A percentile compares a stretch with the other conserved stretches of the same genome.
phyloP scores from a whole-genome alignment of 1,284 basidiomycete genomes.

The Coriolopsis trogii region DNA sequence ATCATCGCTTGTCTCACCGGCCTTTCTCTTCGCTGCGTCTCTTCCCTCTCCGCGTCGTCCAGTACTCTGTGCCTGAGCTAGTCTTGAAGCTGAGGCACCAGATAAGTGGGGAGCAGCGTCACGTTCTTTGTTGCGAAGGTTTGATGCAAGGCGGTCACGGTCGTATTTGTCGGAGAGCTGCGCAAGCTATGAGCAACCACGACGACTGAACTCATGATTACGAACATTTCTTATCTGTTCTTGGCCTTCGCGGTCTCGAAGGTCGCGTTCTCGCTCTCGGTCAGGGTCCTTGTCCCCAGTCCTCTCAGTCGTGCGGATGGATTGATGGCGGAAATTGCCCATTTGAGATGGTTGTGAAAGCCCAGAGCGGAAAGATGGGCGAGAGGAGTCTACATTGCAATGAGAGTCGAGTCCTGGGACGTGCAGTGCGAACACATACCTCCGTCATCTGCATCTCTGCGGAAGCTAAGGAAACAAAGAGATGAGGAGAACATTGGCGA shows the following conservation, averaged over 20 bases:
- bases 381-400: constrained; percentile 46
- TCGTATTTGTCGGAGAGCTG: constrained; percentile 86
- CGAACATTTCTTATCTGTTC: constrained; percentile 74
- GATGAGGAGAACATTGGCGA: background rate
- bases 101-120: constrained; percentile 67
- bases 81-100: constrained; percentile 44
- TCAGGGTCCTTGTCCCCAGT: constrained; percentile 63
- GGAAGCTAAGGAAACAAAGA: constrained; percentile 50
- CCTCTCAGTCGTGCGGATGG: constrained; percentile 67
- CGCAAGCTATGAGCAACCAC: constrained; percentile 14
- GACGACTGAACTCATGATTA: constrained; percentile 18
- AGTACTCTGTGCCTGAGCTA: constrained; percentile 43
- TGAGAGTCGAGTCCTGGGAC: background rate
- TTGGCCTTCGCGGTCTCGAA: constrained; percentile 72
- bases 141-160: constrained; percentile 67
- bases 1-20: constrained; percentile 73
- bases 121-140: constrained; percentile 65
- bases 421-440: constrained; percentile 42
- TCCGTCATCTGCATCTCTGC: constrained; percentile 74
- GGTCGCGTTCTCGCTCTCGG: constrained; percentile 67
- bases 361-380: constrained; percentile 70
- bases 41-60: constrained; percentile 57
- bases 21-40: constrained; percentile 66
- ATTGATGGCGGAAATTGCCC: constrained; percentile 88
- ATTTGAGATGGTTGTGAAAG: constrained; percentile 83